Conservation (phyloP, 768 basidiomycete genomes). For the Suillus lakei region DNA sequence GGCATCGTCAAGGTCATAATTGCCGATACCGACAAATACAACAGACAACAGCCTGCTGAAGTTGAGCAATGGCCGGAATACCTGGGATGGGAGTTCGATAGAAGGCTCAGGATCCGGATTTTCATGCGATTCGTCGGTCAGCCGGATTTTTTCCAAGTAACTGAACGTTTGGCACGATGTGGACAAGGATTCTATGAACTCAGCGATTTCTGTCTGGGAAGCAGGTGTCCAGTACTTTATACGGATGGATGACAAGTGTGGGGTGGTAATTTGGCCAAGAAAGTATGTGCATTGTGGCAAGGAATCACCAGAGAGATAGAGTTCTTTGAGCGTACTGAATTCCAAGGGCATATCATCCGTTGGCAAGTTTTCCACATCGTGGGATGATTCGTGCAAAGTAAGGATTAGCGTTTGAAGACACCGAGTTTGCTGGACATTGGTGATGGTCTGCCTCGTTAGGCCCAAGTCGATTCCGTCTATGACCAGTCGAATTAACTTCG, state of each 20-base stretch:
- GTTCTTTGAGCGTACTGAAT: background rate
- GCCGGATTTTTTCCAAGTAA: background rate
- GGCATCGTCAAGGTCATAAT: background rate
- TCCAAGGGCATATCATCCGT: background rate
- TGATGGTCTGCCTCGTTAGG: background rate
- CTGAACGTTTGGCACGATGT: background rate
- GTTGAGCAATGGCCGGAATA: constrained; percentile 1
- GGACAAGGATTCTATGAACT: background rate
- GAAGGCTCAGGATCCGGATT: background rate
- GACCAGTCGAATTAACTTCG: background rate
- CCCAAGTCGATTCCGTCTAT: background rate
- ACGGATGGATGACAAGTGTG: background rate
- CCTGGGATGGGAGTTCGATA: background rate
- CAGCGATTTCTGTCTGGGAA: too few species aligned
- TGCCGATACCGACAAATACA: background rate
- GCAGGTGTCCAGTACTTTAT: background rate
- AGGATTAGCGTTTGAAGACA: background rate
- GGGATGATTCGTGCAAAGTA: background rate
- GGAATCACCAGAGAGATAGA: background rate
- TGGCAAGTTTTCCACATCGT: background rate
- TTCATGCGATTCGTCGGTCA: too few species aligned
- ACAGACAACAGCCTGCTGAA: background rate
- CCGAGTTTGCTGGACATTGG: background rate
- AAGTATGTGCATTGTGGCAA: background rate
- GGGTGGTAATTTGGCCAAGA: background rate